Base-by-base conservation (phyloP, 371 early-diverging fungal species). In the Mucor mucedo region DNA sequence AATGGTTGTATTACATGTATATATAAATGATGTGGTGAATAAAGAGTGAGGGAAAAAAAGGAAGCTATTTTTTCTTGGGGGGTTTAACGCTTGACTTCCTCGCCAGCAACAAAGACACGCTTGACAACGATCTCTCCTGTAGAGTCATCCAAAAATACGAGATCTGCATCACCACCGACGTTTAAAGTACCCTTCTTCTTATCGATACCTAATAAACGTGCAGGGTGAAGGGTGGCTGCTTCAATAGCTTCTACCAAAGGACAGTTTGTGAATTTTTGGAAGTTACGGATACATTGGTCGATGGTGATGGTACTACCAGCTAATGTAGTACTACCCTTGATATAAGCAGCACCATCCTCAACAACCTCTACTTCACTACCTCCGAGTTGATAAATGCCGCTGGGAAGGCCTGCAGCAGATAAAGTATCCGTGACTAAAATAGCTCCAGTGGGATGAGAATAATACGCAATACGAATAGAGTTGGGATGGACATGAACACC, bases 141-240 rank as follows among this genome's bases (percentile, higher is more conserved):
- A 30, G 67, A 66, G 44, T 87, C 87, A 69, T 88, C 86, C 68
- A 93, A 78, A 62, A 94, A 82, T 9, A 93, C 80, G 32, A 94
- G 68, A 69, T 93, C 93, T 0, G 94, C 94, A 76, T 94, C 94
- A 13, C 89, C 89, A 35, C 92, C 93, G 35, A 81, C 81, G 52
- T 81, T 77, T 56, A 94, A 70, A 3, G 90, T 89, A 48, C 94
- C 95, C 70, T 93, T 94, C 30, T 76, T 68, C 53, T 87, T 71
- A 44, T 83, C 74, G 45, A 94, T 90, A 16, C 91, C 93, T 55
- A 94, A 73, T 54, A 86, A 68, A 62, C 86, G 83, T 13, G 95
- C 95, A 3, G 95, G 93, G 65, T 92, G 91, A 56, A 93, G 65
- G 0, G 93, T 93, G 5, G 93, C 95, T 29, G 92, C 91, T 65